Base-by-base conservation (phyloP, 179 eudicot species). In the Patellifolia procumbens region DNA sequence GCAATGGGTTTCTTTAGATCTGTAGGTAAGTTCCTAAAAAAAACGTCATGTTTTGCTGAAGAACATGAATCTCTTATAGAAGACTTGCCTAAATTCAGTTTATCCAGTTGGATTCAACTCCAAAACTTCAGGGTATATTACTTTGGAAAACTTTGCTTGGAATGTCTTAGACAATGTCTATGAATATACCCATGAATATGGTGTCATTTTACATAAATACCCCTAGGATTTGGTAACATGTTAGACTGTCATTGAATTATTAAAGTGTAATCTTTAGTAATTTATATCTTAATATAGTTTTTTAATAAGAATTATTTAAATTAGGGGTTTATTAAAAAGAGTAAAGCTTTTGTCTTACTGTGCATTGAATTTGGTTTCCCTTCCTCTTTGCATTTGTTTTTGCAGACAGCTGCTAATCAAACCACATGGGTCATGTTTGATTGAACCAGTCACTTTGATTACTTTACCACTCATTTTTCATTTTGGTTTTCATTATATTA, bases 401-500 rank as follows among this genome's bases (percentile, higher is more conserved):
- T 34, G 69, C 37, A 74, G 85, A 81, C 84, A 81, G 49, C 35
- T 81, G 74, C 81, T 77, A 76, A 81, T 81, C 84, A 77, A 1
- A 76, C 78, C 84, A 77, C 84, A 81, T 81, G 84, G 78, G 68
- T 78, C 67, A 68, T 73, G 71, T 68, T 81, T 77, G 78, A 77
- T 81, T 81, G 78, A 77, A 72, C 80, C 72, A 81, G 73, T 77
- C 19, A 11, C 81, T 67, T 81, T 61, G 60, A 73, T 17, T 66
- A 66, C 75, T 77, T 81, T 81, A 76, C 37, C 63, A 76, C 37
- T 53, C 66, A 55, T 43, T 52, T 65, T 77, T 72, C 28, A 80
- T 26, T 80, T 80, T 64, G 29, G 17, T 64, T 20, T 5, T 9
- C 16, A 73, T 42, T 76, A 64, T 61, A 39, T 70, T 72, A 31